phyloP scores from a whole-genome alignment of 768 basidiomycete genomes.

The Suillus occidentalis region DNA sequence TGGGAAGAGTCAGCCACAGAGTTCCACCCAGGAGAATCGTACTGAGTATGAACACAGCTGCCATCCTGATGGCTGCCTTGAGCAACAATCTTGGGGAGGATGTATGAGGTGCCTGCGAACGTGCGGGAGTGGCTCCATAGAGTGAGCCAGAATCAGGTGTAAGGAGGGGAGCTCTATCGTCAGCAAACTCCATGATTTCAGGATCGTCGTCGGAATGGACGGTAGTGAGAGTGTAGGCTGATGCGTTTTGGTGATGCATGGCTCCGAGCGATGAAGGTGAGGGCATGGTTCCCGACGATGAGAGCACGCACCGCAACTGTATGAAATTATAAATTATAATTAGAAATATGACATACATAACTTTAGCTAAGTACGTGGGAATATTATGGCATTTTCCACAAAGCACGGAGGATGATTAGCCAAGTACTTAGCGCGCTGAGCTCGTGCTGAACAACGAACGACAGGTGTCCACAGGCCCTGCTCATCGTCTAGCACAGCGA shows the following conservation, averaged over 20 bases:
- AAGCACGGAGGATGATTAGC: constrained; percentile 20
- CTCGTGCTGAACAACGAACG: constrained; percentile 21
- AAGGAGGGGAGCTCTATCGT: constrained; percentile 43
- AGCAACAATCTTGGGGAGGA: constrained; percentile 64
- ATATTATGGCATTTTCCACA: constrained; percentile 24
- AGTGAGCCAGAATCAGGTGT: constrained; percentile 31
- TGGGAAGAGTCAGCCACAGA: constrained; percentile 80
- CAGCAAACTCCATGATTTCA: constrained; percentile 23
- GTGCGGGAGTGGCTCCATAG: constrained; percentile 54
- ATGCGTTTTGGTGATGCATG: constrained; percentile 37
- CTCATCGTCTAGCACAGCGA: constrained; percentile 12
- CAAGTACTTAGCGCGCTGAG: constrained; percentile 17
- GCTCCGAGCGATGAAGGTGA: constrained; percentile 11
- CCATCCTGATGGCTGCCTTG: constrained; percentile 83
- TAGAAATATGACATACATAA: constrained; percentile 1
- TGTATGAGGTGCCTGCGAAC: constrained; percentile 19
- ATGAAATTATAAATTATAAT: constrained; percentile 7
- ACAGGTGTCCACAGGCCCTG: constrained; percentile 8
- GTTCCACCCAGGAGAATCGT: constrained; percentile 69
- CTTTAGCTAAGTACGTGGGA: constrained; percentile 12
- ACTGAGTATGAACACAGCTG: constrained; percentile 69
- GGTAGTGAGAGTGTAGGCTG: constrained; percentile 66
- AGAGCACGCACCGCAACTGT: neutral
- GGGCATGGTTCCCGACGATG: constrained; percentile 12
- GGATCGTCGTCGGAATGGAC: constrained; percentile 37